Evolutionary conservation across 2,329 filamentous ascomycete species (phyloP), one percentile per base, ranked within the genome.

Genomic region (Diaporthe ampelina): DNA sequence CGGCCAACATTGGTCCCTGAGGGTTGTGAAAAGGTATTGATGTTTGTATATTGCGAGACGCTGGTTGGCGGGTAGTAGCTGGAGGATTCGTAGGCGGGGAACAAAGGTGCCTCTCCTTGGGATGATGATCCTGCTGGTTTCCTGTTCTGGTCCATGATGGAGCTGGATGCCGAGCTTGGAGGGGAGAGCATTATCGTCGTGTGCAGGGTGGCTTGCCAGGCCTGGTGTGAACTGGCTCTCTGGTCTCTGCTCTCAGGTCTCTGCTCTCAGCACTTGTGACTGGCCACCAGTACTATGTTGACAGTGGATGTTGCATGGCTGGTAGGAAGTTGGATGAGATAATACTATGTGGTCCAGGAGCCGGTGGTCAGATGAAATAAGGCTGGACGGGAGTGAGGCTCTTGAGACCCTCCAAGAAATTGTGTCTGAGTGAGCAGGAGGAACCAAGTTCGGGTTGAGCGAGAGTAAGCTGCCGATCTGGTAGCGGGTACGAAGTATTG

Each of bases 21-120:
- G 37, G 32, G 32, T 11, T 43, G 56, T 48, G 32, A 13, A 24
- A 13, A 54, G 52, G 15, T 6, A 24, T 17, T 24, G 61, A 19
- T 54, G 37, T 29, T 52, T 21, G 19, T 37, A n/a, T n/a, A 59
- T 26, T 37, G 24, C 8, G 21, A n/a, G 32, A 73, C 17, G 57
- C 73, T 86, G 88, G 82, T 91, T 92, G 76, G 87, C 79, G 75
- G 85, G 84, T 54, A 63, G 15, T 63, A 24, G 13, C 43, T 54
- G 24, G 69, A 40, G 13, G 69, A 52, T 29, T 54, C 26, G 24
- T 61, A 48, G 10, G 52, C 35, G 26, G 50, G 57, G 15, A 58
- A 73, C 6, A 48, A 17, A 19, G 40, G 43, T 57, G 70, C 21
- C 11, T 52, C 35, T 59, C 69, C 54, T n/a, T 54, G 58, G 63